Evolutionary conservation across 495 filamentous ascomycete genomes (phyloP), one percentile per base, ranked within the genome.

Genomic region (Hyphodiscus hymeniophilus): DNA sequence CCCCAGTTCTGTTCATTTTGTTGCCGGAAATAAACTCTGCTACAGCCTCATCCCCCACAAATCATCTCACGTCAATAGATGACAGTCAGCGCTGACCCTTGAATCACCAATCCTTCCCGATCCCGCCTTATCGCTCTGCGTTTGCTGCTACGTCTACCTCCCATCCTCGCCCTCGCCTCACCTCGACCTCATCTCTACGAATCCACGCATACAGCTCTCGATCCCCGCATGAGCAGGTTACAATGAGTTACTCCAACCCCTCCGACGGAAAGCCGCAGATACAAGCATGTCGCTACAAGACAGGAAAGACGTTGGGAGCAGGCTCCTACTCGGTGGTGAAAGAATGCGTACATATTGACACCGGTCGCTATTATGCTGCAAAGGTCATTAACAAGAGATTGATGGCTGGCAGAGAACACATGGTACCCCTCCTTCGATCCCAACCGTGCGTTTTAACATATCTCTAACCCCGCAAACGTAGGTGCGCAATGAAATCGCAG

Each of bases 261-360:
- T 13, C 12, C 13, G 33, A 13, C 33, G 49, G 24, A 26, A 59
- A 58, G 45, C 68, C 71, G 2, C 64, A 68, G 50, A 63, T 78
- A 54, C 75, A 78, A 50, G 72, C 75, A 43, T 78, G 75, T 50
- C 63, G 94, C 45, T 98, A 98, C 76, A 98, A 97, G 71, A 96
- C 94, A 1, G 92, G 92, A 50, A 98, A 97, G 75, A 96, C 92
- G 7, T 70, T 98, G 24, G 92, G 92, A 47, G 89, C 92, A 3
- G 92, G 92, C 48, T 94, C 87, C 35, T 98, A 98, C 69, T 96
- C 90, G 38, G 92, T 97, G 48, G 92, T 98, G n/a, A 97, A 97
- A 66, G 92, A 98, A 68, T 98, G 92, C 64, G 89, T 98, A 16
- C 94, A 97, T 65, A 96, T 97, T 58, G 92, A 97, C 55, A 97